Percentiles rank a stretch among this genome's conserved stretches.
Conservation (phyloP, 2,329 filamentous ascomycete genomes). For the Aureobasidium sp. region DNA sequence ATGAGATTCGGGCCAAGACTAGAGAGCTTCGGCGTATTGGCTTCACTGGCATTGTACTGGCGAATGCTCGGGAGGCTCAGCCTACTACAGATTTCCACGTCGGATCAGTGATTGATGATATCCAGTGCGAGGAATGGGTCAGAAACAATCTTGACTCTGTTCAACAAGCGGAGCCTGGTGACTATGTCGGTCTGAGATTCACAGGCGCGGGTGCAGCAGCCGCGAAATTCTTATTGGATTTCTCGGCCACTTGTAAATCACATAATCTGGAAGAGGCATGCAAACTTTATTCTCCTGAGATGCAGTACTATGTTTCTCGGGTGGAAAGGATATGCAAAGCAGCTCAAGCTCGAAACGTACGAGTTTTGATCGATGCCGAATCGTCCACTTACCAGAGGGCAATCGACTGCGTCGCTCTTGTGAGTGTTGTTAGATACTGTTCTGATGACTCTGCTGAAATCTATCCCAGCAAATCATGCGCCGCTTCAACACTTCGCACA, state of each 20-base stretch:
- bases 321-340: neutral
- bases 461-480: neutral
- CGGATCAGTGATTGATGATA: neutral
- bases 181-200: neutral
- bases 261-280: neutral
- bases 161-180: constrained; percentile 1
- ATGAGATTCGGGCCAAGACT: neutral
- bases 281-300: neutral
- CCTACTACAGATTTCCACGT: neutral
- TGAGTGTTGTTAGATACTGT: neutral
- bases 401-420: neutral
- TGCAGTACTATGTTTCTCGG: neutral
- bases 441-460: neutral
- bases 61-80: constrained; percentile 6
- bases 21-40: neutral
- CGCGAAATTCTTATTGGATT: neutral
- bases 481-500: neutral
- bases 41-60: constrained; percentile 7
- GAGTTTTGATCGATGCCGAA: constrained; percentile 8
- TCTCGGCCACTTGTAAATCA: neutral
- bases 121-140: neutral
- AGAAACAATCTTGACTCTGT: constrained; percentile 1
- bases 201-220: constrained; percentile 2
- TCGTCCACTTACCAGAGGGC: neutral
- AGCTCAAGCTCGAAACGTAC: neutral